Evolutionary conservation across 306 rosid species (phyloP), one percentile per base, ranked within the genome.

Genomic region (Hippophae gyantsensis): DNA sequence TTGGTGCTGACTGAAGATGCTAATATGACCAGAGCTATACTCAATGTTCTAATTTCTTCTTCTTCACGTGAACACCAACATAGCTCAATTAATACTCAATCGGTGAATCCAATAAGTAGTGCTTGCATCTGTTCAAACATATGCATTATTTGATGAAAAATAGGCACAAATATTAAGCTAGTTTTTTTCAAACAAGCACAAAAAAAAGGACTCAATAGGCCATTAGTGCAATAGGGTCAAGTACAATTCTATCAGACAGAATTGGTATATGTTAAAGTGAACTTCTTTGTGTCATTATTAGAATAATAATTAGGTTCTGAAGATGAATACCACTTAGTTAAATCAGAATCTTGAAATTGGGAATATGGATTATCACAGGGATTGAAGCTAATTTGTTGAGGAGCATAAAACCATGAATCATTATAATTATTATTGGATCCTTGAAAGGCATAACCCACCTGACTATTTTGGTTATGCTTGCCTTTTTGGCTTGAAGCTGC

Each of bases 401-500:
- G 80, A 26, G 83, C 93, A 50, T 76, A 84, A 52, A 86, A 79
- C 90, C 89, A 78, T 56, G 76, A 74, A 43, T 78, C n/a, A 10
- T 51, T 7, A 44, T 18, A 0, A 18, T 44, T 10, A 8, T 10
- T 10, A 66, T 2, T 27, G 7, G 79, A 72, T 23, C 64, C 71
- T 38, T 71, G 76, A 60, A 68, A 63, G 57, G 75, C 43, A 65
- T 67, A 76, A 14, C 69, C 77, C 65, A 7, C 62, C 61, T 13
- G 43, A 60, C 40, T 72, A 56, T 48, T 71, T 65, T 77, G 90
- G 25, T 75, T 18, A 18, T 65, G 60, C 80, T 80, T 53, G 97
- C 93, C 50, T 71, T 89, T 42, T 81, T 82, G 47, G 93, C 89
- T 76, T 92, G 98, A 62, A 92, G 87, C 58, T 92, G 96, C 72